phyloP scores from a whole-genome alignment of 768 basidiomycete genomes.

The Rhodosporidiobolus odoratus region DNA sequence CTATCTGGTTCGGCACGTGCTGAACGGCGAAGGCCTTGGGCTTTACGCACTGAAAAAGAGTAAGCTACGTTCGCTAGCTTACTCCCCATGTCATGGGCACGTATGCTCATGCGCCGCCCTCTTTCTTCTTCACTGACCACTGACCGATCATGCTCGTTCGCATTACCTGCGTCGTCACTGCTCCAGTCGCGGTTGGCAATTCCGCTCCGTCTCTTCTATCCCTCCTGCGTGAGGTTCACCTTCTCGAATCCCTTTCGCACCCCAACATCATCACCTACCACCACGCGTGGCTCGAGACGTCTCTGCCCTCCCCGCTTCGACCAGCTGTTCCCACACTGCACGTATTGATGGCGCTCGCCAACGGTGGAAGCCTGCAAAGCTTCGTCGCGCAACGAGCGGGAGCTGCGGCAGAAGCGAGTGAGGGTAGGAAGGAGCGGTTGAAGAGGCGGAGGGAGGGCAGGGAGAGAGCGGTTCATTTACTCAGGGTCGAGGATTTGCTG shows the following conservation, averaged over 20 bases:
- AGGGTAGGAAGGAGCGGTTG: not conserved
- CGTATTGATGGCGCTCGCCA: constrained; percentile 50
- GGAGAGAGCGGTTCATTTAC: constrained; percentile 39
- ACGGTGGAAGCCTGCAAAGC: constrained; percentile 45
- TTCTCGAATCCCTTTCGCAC: constrained; percentile 48
- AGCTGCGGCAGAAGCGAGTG: constrained; percentile 27
- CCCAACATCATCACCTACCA: constrained; percentile 50
- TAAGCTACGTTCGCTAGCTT: not conserved
- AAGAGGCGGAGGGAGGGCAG: not conserved
- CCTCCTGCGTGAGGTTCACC: constrained; percentile 46
- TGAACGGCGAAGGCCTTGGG: constrained; percentile 36
- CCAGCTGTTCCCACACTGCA: constrained; percentile 45
- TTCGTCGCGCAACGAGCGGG: constrained; percentile 23
- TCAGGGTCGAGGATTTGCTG: constrained; percentile 45
- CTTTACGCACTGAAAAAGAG: constrained; percentile 38
- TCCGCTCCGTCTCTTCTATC: constrained; percentile 45
- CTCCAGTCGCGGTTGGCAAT: constrained; percentile 45
- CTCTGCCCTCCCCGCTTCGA: constrained; percentile 1
- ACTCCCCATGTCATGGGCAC: too few relatives aligned
- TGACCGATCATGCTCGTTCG: too few relatives aligned
- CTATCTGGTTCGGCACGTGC: constrained; percentile 28
- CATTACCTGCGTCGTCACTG: not conserved
- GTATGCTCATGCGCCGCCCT: not conserved
- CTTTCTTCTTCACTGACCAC: too few relatives aligned
- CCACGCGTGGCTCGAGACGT: constrained; percentile 49